Evolutionary conservation across 106 monocot genomes (phyloP).

Genomic region (Triglochin maritima): DNA sequence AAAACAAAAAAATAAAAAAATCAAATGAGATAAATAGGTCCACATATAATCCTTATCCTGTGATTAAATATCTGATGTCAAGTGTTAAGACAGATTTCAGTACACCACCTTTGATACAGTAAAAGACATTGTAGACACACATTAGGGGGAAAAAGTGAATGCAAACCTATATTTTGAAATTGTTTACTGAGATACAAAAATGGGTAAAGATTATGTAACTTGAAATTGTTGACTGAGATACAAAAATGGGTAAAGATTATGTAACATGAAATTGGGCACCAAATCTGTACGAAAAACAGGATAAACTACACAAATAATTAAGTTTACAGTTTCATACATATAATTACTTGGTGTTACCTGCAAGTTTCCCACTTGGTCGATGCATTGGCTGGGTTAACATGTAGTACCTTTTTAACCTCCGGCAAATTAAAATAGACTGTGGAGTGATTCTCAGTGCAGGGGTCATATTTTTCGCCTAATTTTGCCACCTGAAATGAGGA

Average conservation of each 20-base stretch:
- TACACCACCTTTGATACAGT: too few species aligned
- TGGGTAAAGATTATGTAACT: too few species aligned
- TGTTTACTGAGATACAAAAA: too few species aligned
- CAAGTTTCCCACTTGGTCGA: slow-evolving; percentile 82
- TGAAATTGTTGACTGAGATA: too few species aligned
- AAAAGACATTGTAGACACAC: too few species aligned
- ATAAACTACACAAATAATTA: background rate
- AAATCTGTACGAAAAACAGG: background rate
- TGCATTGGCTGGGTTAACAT: slow-evolving; percentile 53
- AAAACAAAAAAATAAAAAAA: background rate
- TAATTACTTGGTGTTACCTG: slow-evolving; percentile 36
- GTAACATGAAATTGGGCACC: too few species aligned
- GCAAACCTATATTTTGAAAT: too few species aligned
- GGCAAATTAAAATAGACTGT: slow-evolving; percentile 88
- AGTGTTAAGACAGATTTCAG: too few species aligned
- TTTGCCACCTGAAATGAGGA: slow-evolving; percentile 9
- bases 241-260: too few species aligned
- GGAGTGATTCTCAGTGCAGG: slow-evolving; percentile 89
- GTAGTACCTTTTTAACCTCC: slow-evolving; percentile 84
- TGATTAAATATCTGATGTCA: too few species aligned
- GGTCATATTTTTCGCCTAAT: slow-evolving; percentile 77
- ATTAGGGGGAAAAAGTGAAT: too few species aligned
- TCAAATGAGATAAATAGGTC: background rate
- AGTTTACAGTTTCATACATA: background rate
- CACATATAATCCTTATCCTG: too few species aligned